Evolutionary conservation across 805 yeast genomes (phyloP).

Genomic region (Saccharomycopsis fermentans): DNA sequence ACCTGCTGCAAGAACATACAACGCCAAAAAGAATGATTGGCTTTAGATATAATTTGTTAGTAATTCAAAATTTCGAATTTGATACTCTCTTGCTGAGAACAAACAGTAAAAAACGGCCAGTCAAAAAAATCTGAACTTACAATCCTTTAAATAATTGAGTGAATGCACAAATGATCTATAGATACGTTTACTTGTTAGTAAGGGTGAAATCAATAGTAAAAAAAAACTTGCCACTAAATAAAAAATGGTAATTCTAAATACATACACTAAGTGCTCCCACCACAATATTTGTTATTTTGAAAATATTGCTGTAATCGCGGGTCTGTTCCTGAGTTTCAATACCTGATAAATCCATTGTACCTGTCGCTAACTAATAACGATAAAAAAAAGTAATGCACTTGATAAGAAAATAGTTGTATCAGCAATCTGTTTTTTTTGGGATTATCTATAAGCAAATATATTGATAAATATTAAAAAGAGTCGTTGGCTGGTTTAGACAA

Average conservation of each 20-base stretch:
- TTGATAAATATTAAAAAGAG: too few species aligned
- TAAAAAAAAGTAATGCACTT: neutral
- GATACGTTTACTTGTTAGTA: neutral
- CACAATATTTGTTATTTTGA: slow-evolving; percentile 41
- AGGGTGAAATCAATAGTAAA: neutral
- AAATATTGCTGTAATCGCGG: slow-evolving; percentile 23
- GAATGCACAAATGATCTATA: slow-evolving; percentile 23
- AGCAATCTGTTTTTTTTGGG: too few species aligned
- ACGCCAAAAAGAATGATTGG: slow-evolving; percentile 42
- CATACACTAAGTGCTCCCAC: slow-evolving; percentile 48
- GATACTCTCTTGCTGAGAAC: neutral
- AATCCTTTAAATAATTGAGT: slow-evolving; percentile 36
- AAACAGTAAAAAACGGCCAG: neutral
- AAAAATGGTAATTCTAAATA: slow-evolving; percentile 8
- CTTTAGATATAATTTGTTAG: slow-evolving; percentile 18
- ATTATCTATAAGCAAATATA: neutral
- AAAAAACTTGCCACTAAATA: neutral
- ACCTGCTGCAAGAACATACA: slow-evolving; percentile 50
- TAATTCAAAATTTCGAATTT: too few species aligned
- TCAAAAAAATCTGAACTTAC: slow-evolving; percentile 3
- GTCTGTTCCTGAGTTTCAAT: slow-evolving; percentile 3
- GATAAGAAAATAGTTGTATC: too few species aligned
- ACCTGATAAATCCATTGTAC: slow-evolving; percentile 10
- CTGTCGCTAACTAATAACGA: neutral
- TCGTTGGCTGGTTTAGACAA: too few species aligned